Percentiles rank a stretch among this genome's conserved stretches.
Evolutionary conservation across 805 yeast species (phyloP).

Genomic region (Candida maltosa): DNA sequence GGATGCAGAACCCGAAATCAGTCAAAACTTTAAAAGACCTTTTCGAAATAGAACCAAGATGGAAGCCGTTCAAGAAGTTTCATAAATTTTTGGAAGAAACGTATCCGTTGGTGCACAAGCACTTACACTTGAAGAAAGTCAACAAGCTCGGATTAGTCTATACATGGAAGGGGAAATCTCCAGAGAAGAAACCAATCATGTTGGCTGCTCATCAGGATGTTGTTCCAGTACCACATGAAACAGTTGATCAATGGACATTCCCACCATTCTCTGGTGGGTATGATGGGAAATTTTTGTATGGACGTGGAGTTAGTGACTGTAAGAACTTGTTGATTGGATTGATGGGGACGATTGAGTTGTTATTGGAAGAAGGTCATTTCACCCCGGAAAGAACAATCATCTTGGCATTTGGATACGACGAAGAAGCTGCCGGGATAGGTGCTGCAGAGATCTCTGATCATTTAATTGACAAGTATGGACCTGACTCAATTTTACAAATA

Average conservation of each 20-base stretch:
- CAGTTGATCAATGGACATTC: slow-evolving; percentile 34
- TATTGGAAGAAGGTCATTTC: slow-evolving; percentile 29
- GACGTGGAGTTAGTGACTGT: slow-evolving; percentile 36
- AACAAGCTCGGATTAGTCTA: slow-evolving; percentile 34
- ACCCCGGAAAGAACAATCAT: slow-evolving; percentile 42
- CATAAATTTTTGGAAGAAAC: slow-evolving; percentile 28
- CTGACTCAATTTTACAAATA: slow-evolving; percentile 40
- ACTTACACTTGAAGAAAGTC: slow-evolving; percentile 29
- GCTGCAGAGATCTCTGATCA: slow-evolving; percentile 32
- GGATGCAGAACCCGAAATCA: slow-evolving; percentile 24
- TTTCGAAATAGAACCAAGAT: slow-evolving; percentile 22
- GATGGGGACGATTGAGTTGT: slow-evolving; percentile 33
- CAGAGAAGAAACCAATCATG: slow-evolving; percentile 29
- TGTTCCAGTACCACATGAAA: slow-evolving; percentile 38
- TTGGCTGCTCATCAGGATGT: slow-evolving; percentile 41
- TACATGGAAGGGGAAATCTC: slow-evolving; percentile 34
- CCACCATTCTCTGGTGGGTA: slow-evolving; percentile 36
- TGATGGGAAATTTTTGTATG: slow-evolving; percentile 30
- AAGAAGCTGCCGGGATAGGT: slow-evolving; percentile 44
- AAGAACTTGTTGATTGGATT: slow-evolving; percentile 44
- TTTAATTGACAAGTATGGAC: slow-evolving; percentile 36
- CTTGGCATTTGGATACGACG: slow-evolving; percentile 51
- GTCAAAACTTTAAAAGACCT: slow-evolving; percentile 23
- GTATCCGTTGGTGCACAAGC: slow-evolving; percentile 31
- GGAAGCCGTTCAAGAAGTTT: slow-evolving; percentile 22